These are phyloP conservation scores for Prunus dulcis DNA, from an alignment of 306 rosid genomes.

Conservation along the genomic window DNA sequence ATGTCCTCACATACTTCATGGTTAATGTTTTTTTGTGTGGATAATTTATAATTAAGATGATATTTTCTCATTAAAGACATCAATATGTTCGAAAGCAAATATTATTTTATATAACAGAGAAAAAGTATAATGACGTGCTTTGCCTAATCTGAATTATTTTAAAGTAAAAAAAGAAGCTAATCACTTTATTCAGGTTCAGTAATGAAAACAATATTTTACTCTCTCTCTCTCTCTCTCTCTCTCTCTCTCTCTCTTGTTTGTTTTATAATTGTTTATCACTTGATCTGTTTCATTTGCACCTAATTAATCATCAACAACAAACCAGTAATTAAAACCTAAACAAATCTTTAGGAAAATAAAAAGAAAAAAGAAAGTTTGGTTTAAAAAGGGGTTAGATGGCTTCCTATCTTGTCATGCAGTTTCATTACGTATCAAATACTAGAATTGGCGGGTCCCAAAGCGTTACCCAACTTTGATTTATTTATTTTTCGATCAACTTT, in stretches of 20 bases:
- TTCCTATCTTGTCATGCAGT: background rate
- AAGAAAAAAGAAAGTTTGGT: background rate
- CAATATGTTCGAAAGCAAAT: background rate
- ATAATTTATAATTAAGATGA: background rate
- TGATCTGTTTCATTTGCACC: background rate
- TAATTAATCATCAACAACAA: background rate
- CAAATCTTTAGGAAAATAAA: background rate
- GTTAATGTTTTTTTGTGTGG: background rate
- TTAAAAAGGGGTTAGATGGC: background rate
- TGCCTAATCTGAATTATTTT: background rate
- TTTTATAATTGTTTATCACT: background rate
- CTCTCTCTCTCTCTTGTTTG: background rate
- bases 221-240: no score
- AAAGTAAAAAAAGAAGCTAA: background rate
- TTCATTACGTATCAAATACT: background rate
- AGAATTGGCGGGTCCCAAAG: constrained; percentile 11
- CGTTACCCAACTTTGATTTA: background rate
- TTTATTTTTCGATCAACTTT: background rate
- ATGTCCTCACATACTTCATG: background rate
- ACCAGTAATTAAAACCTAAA: background rate
- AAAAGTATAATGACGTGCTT: background rate
- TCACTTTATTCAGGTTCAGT: background rate
- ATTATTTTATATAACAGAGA: background rate
- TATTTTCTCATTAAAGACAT: no score
- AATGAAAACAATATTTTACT: background rate